Evolutionary conservation across 176 grass and related monocot genomes (phyloP), one percentile per base, ranked within the genome.

Genomic region (Aegilops sharonensis): DNA sequence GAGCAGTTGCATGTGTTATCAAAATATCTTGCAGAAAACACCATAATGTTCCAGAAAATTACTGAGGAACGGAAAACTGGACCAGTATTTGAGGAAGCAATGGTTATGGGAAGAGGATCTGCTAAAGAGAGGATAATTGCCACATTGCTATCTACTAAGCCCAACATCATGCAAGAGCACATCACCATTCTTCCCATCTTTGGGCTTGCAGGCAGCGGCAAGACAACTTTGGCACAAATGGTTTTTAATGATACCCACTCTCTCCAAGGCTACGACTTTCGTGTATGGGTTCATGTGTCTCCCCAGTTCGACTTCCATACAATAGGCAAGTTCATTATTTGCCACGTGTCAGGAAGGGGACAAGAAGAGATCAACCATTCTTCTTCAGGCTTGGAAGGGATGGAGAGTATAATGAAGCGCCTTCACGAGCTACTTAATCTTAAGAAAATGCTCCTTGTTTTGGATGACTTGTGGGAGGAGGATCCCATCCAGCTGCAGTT

Each of bases 181-280:
- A 1, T 9, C 67, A 21, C 2, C 0, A 72, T 72, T 24, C 69
- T 42, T 72, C 69, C 69, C 4, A 72, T 72, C 20, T 72, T 42
- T 13, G 69, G 69, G 10, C 0, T 72, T 1, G 0, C 5, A 11
- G 36, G 83, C 18, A 60, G n/a, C 2, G 72, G 83, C 31, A 85
- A 67, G 57, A 85, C 72, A 31, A 67, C 37, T 0, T 10, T 85
- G 27, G 83, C 83, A 60, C 34, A 65, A 17, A 67, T 62, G 62
- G 14, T 85, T 1, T 78, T 47, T 11, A 72, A 42, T 0, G 34
- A 71, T 68, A 18, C 14, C 15, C 30, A 35, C 30, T 69, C 17
- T 5, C 9, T 70, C 1, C 35, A 13, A 13, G 10, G 23, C 39
- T 72, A 43, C 5, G 23, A 40, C 10, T 12, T 24, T 1, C 69